A percentile compares a stretch with the other conserved stretches of the same genome.
phyloP scores from a whole-genome alignment of 2,329 filamentous ascomycete genomes.

The Tolypocladium tropicale region DNA sequence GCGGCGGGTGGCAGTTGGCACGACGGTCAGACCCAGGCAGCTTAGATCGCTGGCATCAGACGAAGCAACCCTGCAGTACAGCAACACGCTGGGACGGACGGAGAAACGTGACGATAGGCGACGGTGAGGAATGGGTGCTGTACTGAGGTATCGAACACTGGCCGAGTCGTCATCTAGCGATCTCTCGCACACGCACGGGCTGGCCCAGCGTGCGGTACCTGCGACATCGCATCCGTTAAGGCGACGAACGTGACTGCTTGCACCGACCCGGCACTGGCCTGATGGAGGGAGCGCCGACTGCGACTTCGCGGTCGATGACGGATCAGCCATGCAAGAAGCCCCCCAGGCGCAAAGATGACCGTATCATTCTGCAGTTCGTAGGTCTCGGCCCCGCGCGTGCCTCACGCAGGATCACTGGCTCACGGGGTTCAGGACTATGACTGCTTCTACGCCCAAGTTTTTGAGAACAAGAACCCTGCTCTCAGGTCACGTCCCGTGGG shows the following conservation, averaged over 20 bases:
- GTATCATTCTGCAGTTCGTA: conserved; percentile 77
- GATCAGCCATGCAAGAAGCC: conserved; percentile 8
- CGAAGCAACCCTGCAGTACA: background rate
- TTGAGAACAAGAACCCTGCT: conserved; percentile 68
- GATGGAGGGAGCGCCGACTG: background rate
- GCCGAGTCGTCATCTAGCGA: background rate
- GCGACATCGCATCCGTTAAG: background rate
- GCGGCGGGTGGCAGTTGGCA: background rate
- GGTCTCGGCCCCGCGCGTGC: conserved; percentile 14
- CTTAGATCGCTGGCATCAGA: background rate
- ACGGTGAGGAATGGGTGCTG: background rate
- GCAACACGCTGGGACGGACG: background rate
- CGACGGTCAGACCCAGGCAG: too few species aligned
- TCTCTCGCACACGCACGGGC: too few species aligned
- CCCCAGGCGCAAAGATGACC: conserved; percentile 45
- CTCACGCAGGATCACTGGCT: background rate
- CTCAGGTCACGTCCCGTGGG: conserved; percentile 67
- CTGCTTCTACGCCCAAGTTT: conserved; percentile 90
- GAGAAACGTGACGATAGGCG: background rate
- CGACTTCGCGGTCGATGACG: background rate
- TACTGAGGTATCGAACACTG: background rate
- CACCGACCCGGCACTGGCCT: background rate
- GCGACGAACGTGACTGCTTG: background rate
- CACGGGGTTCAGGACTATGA: conserved; percentile 54
- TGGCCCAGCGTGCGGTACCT: background rate